Conservation (phyloP, 176 grass and related monocot species). For the Coix lacrymajobi region DNA sequence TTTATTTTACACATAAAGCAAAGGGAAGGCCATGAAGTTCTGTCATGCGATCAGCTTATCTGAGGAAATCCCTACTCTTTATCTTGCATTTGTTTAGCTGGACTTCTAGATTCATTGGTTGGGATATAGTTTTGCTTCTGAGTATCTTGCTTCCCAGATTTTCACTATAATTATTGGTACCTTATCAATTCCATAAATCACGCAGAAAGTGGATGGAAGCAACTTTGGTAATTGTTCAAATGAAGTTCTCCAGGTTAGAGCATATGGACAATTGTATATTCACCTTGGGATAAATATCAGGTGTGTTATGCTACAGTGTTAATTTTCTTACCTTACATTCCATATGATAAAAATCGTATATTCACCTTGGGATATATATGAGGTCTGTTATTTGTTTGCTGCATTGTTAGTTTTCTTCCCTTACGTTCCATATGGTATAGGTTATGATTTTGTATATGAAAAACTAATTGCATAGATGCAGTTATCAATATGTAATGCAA, state of each 20-base stretch:
- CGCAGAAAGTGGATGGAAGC: conserved; percentile 51
- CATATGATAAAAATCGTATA: conserved; percentile 40
- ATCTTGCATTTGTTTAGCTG: conserved; percentile 13
- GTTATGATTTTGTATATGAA: background rate
- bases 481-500: conserved; percentile 10
- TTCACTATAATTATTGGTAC: conserved; percentile 13
- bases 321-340: conserved; percentile 6
- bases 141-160: background rate
- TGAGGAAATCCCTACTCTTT: conserved; percentile 27
- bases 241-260: conserved; percentile 84
- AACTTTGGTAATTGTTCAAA: conserved; percentile 62
- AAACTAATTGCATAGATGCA: background rate
- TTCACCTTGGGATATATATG: conserved; percentile 88
- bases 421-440: background rate
- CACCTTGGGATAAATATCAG: conserved; percentile 95
- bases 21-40: conserved; percentile 1
- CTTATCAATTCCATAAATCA: conserved; percentile 25
- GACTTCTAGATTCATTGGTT: conserved; percentile 12
- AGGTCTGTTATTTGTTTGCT: conserved; percentile 39
- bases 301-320: conserved; percentile 29
- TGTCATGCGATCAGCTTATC: background rate
- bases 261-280: conserved; percentile 82
- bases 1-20: conserved; percentile 8
- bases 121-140: background rate
- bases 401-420: conserved; percentile 1